These are phyloP conservation scores for Ceratobasidium theobromae DNA, from an alignment of 1,284 basidiomycete species.

Conservation along the genomic window DNA sequence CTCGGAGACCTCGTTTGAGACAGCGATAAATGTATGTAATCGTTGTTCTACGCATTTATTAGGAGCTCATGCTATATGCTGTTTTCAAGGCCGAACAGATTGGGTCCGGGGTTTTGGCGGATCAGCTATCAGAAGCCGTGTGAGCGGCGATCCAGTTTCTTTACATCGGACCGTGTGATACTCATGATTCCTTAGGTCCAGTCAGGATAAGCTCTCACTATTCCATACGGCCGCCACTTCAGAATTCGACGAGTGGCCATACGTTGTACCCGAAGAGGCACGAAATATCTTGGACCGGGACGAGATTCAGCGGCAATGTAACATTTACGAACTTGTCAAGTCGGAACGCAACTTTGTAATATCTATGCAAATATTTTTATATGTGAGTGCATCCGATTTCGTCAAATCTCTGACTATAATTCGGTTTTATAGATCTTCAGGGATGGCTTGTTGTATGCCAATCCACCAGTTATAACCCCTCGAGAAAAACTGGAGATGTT, in stretches of 20 bases:
- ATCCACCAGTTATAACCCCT: slow-evolving; percentile 49
- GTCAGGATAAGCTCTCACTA: neutral
- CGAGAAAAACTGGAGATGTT: slow-evolving; percentile 57
- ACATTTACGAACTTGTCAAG: slow-evolving; percentile 27
- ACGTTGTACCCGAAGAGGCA: slow-evolving; percentile 11
- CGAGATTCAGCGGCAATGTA: slow-evolving; percentile 27
- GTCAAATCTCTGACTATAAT: neutral
- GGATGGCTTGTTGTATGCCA: slow-evolving; percentile 30
- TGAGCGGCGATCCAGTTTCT: neutral
- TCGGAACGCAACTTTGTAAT: slow-evolving; percentile 22
- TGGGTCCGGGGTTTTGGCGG: slow-evolving; percentile 21
- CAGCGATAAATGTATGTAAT: slow-evolving; percentile 9
- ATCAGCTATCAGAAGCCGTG: slow-evolving; percentile 10
- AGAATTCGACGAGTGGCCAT: slow-evolving; percentile 22
- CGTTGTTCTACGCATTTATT: neutral
- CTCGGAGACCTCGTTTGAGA: slow-evolving; percentile 19
- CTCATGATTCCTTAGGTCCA: neutral
- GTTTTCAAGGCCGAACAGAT: slow-evolving; percentile 16
- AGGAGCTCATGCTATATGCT: neutral
- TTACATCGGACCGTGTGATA: neutral
- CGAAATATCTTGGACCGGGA: slow-evolving; percentile 14
- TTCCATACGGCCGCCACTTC: slow-evolving; percentile 2
- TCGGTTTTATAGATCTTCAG: slow-evolving; percentile 11
- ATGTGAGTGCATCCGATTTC: neutral
- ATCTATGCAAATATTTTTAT: slow-evolving; percentile 18